phyloP scores from a whole-genome alignment of 805 yeast species.

The Saturnispora quitensis region DNA sequence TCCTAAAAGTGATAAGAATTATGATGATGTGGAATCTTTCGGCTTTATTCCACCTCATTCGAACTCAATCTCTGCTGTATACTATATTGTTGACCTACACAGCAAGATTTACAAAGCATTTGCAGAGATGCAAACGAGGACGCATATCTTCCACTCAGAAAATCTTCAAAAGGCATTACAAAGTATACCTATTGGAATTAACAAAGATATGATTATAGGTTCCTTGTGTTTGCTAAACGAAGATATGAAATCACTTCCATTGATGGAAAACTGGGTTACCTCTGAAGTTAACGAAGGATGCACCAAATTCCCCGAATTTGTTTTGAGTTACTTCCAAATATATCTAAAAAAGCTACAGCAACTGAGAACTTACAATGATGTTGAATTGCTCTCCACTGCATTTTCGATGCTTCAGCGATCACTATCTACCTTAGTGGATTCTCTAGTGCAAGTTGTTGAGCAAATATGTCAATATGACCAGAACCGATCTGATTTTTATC shows the following conservation, averaged over 20 bases:
- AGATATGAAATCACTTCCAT: constrained; percentile 18
- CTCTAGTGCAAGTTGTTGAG: constrained; percentile 33
- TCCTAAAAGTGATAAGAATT: constrained; percentile 7
- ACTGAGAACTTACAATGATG: constrained; percentile 15
- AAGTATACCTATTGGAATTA: constrained; percentile 15
- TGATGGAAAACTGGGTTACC: constrained; percentile 33
- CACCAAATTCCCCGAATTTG: constrained; percentile 31
- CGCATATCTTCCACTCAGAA: constrained; percentile 25
- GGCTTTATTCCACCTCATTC: constrained; percentile 59
- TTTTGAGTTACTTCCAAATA: constrained; percentile 30
- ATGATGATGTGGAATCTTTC: constrained; percentile 21
- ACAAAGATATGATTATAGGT: constrained; percentile 21
- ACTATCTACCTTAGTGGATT: constrained; percentile 32
- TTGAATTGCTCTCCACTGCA: constrained; percentile 18
- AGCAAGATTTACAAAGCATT: constrained; percentile 28
- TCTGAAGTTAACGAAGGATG: constrained; percentile 25
- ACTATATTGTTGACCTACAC: constrained; percentile 40
- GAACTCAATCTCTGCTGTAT: constrained; percentile 50
- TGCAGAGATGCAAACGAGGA: constrained; percentile 35
- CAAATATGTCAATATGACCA: constrained; percentile 7
- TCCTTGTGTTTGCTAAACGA: constrained; percentile 19
- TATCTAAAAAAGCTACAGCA: constrained; percentile 27
- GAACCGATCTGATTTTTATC: constrained; percentile 21
- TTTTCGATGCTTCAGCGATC: constrained; percentile 29
- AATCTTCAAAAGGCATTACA: constrained; percentile 22